Evolutionary conservation across 768 basidiomycete species (phyloP), one percentile per base, ranked within the genome.

Genomic region (Kwoniella bestiolae): DNA sequence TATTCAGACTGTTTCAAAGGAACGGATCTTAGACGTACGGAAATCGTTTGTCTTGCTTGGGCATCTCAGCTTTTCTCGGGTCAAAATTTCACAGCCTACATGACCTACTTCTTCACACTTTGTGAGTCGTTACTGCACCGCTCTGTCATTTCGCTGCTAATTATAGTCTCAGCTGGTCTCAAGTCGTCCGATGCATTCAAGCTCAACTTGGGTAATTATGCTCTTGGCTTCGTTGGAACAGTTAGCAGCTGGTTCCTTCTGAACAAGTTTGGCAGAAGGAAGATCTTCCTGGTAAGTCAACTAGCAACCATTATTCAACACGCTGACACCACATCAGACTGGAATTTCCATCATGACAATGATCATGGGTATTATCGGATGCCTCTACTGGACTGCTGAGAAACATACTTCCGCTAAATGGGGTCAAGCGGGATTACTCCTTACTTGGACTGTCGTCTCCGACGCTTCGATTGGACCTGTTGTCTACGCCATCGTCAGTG

Each of bases 401-500:
- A n/a, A n/a, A n/a, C n/a, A n/a, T n/a, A n/a, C n/a, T 34, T 6
- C 38, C 35, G 38, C 51, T 41, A 49, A 46, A 7, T 60, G 59
- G 59, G 46, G 45, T 32, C 66, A 69, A 46, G 55, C 50, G 21
- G 71, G 53, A 32, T 41, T 60, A 11, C 53, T 67, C 41, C 18
- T 70, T 12, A 12, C 67, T 34, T 70, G 68, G 68, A 51, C 66
- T n/a, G 50, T 71, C 55, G 51, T 45, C 2, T 72, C 63, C 52
- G 68, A 73, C 56, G n/a, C n/a, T n/a, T n/a, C n/a, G n/a, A n/a
- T n/a, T n/a, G n/a, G n/a, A n/a, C 79, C 78, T 5, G 74, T 78
- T 58, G 72, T 69, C 66, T 80, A 78, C 70, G 65, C 56, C 21
- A 56, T 81, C 34, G 77, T 82, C 31, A 75, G 72, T 14, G 81